Conservation (phyloP, 768 basidiomycete species). For the Amanita muscaria region DNA sequence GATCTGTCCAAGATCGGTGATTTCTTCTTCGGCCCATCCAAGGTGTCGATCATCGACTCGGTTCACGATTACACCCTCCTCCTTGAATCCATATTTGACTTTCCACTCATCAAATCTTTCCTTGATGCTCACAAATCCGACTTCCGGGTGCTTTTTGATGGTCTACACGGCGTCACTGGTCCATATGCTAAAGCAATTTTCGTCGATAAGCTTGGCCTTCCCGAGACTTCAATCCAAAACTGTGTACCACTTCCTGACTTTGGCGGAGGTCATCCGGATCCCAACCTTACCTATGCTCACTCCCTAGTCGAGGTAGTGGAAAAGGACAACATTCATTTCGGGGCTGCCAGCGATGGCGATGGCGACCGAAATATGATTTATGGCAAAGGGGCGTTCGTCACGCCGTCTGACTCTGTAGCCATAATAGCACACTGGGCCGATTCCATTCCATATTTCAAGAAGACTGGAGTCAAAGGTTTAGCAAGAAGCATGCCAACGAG, state of each 20-base stretch:
- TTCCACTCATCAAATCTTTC: slow-evolving; percentile 85
- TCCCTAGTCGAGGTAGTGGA: slow-evolving; percentile 90
- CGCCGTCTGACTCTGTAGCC: slow-evolving; percentile 94
- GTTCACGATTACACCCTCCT: slow-evolving; percentile 82
- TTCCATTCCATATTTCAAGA: slow-evolving; percentile 86
- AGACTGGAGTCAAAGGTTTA: slow-evolving; percentile 85
- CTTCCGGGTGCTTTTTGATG: slow-evolving; percentile 90
- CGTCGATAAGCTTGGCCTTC: slow-evolving; percentile 72
- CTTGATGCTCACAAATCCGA: slow-evolving; percentile 56
- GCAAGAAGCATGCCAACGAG: slow-evolving; percentile 97
- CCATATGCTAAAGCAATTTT: slow-evolving; percentile 91
- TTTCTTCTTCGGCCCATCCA: slow-evolving; percentile 69
- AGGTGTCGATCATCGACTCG: slow-evolving; percentile 90
- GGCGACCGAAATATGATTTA: slow-evolving; percentile 99
- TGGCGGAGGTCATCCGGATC: slow-evolving; percentile 96
- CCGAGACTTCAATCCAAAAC: slow-evolving; percentile 79
- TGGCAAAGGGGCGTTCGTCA: slow-evolving; percentile 95
- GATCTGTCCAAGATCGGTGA: slow-evolving; percentile 81
- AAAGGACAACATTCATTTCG: slow-evolving; percentile 76
- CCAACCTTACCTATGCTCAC: slow-evolving; percentile 96
- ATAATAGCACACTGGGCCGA: slow-evolving; percentile 98
- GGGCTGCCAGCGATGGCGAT: slow-evolving; percentile 95
- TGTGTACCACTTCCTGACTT: slow-evolving; percentile 90
- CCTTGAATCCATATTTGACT: slow-evolving; percentile 89
- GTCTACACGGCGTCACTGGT: slow-evolving; percentile 92